Evolutionary conservation across 768 basidiomycete genomes (phyloP), one percentile per base, ranked within the genome.

Genomic region (Amyloporia xantha): DNA sequence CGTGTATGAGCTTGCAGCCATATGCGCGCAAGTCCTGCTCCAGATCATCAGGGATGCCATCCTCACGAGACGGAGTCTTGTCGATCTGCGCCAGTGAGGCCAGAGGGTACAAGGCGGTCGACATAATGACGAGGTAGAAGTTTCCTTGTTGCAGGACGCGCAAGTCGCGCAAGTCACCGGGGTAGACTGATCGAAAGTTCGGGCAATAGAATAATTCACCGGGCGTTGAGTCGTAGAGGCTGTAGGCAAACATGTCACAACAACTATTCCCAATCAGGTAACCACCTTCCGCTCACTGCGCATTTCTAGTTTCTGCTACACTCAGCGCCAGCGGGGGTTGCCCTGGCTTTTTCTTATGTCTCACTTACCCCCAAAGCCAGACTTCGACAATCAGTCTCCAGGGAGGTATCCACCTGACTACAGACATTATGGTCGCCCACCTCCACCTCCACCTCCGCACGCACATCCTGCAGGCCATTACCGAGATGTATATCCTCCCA

Each of bases 1-100:
- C 85, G 61, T 97, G 91, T 19, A 99, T 92, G 51, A 98, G 73
- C 69, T 93, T 91, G 66, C 92, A 95, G 2, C 94, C 96, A 57
- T 84, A 91, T 0, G 86, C 84, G 40, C 94, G 74, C 28, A 99
- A 74, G 57, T 96, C 93, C 49, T 88, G 82, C 63, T 99, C 95
- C 12, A 96, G 67, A 20, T 86, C 82, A 19, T 62, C 65, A 0
- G 93, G 85, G 7, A 98, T 75, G 0, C 88, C 90, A 70, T 97
- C 93, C 52, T 81, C 76, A 23, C 69, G 63, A 0, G 94, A 97
- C 0, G 93, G 93, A 0, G 89, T 86, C 30, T 74, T 77, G 56
- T 84, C 73, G 42, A 93, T 79, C 59, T 96, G 93, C 1, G 75
- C 66, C 4, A 86, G 69, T 1, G 90, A 86, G 2, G 94, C 94